A percentile compares a stretch with the other conserved stretches of the same genome.
These are phyloP conservation scores for Cyberlindnera americana DNA, from an alignment of 805 yeast species.

Conservation along the genomic window DNA sequence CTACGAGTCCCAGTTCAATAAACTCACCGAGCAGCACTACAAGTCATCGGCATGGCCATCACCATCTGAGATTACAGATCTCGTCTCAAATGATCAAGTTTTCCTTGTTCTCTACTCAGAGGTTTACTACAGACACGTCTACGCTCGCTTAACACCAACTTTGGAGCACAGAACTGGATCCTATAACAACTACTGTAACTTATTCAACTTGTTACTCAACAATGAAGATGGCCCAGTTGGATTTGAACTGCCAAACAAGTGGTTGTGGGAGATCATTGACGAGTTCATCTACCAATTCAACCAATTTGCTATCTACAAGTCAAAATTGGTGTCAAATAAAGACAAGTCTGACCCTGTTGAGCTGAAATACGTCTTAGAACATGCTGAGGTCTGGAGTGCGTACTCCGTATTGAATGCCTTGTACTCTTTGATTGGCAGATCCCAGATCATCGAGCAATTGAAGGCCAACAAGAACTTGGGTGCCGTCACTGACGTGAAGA, in stretches of 20 bases:
- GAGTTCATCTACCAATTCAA: slow-evolving; percentile 51
- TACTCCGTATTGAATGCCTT: slow-evolving; percentile 46
- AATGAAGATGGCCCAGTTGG: slow-evolving; percentile 40
- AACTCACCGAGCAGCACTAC: slow-evolving; percentile 42
- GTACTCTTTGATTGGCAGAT: slow-evolving; percentile 41
- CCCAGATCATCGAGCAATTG: slow-evolving; percentile 22
- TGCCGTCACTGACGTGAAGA: slow-evolving; percentile 20
- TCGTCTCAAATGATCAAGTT: slow-evolving; percentile 42
- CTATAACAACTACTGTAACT: slow-evolving; percentile 45
- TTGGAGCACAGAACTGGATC: slow-evolving; percentile 44
- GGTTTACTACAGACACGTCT: slow-evolving; percentile 47
- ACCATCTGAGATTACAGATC: slow-evolving; percentile 40
- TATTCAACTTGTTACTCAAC: slow-evolving; percentile 43
- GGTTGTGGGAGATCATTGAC: slow-evolving; percentile 52
- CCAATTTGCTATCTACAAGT: slow-evolving; percentile 39
- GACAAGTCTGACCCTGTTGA: slow-evolving; percentile 30
- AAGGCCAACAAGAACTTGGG: slow-evolving; percentile 15
- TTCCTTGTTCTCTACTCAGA: slow-evolving; percentile 45
- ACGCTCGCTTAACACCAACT: slow-evolving; percentile 41
- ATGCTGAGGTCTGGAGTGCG: slow-evolving; percentile 42
- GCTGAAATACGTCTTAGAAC: slow-evolving; percentile 35
- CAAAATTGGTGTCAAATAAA: slow-evolving; percentile 32
- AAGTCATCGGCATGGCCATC: slow-evolving; percentile 43
- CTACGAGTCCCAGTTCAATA: slow-evolving; percentile 43
- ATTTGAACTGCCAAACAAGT: slow-evolving; percentile 43